Evolutionary conservation across 352 stramenopile species (phyloP).

Genomic region (Pythium phragmiticola): DNA sequence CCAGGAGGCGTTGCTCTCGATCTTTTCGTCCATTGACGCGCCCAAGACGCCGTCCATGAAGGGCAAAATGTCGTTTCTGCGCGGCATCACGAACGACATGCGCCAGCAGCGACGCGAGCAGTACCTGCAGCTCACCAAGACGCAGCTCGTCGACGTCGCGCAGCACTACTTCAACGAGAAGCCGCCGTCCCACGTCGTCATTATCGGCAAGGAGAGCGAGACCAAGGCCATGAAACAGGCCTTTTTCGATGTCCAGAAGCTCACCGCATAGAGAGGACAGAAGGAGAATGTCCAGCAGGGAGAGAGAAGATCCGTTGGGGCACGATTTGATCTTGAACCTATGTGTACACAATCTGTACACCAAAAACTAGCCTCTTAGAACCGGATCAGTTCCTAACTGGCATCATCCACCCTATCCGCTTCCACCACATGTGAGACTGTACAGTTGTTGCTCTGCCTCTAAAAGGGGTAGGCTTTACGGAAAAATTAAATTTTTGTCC

Average conservation of each 20-base stretch:
- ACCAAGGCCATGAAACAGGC: slow-evolving; percentile 22
- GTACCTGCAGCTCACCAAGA: slow-evolving; percentile 49
- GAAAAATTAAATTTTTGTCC: not conserved
- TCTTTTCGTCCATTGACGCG: slow-evolving; percentile 76
- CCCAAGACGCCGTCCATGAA: slow-evolving; percentile 75
- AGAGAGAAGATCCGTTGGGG: not conserved
- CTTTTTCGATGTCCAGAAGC: slow-evolving; percentile 26
- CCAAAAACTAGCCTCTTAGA: not conserved
- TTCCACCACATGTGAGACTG: slow-evolving; percentile 1
- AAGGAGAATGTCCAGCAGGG: not conserved
- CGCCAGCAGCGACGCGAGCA: slow-evolving; percentile 67
- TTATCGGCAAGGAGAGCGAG: slow-evolving; percentile 60
- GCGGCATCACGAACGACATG: slow-evolving; percentile 85
- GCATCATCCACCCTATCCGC: not conserved
- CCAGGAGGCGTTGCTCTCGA: slow-evolving; percentile 75
- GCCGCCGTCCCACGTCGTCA: slow-evolving; percentile 40
- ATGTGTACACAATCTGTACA: not conserved
- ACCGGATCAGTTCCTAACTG: not conserved
- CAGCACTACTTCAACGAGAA: slow-evolving; percentile 50
- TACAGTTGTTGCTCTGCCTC: slow-evolving; percentile 1
- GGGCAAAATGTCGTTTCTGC: slow-evolving; percentile 73
- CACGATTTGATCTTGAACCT: not conserved
- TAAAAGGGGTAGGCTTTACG: not conserved
- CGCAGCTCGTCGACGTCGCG: slow-evolving; percentile 52
- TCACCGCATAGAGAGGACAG: not conserved